Evolutionary conservation across 768 basidiomycete species (phyloP), one percentile per base, ranked within the genome.

Genomic region (Boletus sp.): DNA sequence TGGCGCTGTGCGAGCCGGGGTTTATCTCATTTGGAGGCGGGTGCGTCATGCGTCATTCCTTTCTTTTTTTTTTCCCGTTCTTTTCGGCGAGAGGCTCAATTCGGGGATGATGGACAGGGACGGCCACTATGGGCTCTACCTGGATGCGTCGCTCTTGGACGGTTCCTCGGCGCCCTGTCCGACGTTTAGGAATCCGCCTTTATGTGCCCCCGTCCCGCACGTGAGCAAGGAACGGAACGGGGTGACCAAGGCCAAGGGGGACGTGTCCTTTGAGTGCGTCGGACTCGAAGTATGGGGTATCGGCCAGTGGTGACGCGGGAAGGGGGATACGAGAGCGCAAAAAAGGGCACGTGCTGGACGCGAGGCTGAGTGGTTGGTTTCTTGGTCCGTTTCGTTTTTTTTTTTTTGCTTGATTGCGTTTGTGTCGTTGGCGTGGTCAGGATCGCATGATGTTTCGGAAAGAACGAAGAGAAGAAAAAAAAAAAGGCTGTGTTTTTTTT

Each of bases 1-100:
- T 97, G 38, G 85, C 90, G 21, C 76, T 96, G 7, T 94, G 92
- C 70, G 90, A 95, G 63, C 72, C 81, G 0, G 82, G 79, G 15
- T 92, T 81, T 60, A 77, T 97, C 55, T 92, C 91, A 1, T 92
- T 96, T 64, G 95, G 94, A 13, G 95, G 95, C 61, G 95, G 95
- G 93, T 93, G 57, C 53, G 88, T 79, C 25, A 1, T 34, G 2
- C 15, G 4, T 43, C 13, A 2, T 17, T 10, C 2, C 6, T 30
- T 30, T 7, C n/a, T 17, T 29, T 13, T 42, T 25, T 4, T 11
- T 10, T 11, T 1, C 4, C 15, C 6, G 4, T 44, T 3, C 8
- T n/a, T 19, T 30, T 30, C 1, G 25, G 25, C 19, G 17, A 7
- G 19, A 33, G 10, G 40, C 27, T 47, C 2, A 42, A 42, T n/a